A percentile compares a stretch with the other conserved stretches of the same genome.
Evolutionary conservation across 768 basidiomycete genomes (phyloP).

Genomic region (Lactifluus hygrophoroides): DNA sequence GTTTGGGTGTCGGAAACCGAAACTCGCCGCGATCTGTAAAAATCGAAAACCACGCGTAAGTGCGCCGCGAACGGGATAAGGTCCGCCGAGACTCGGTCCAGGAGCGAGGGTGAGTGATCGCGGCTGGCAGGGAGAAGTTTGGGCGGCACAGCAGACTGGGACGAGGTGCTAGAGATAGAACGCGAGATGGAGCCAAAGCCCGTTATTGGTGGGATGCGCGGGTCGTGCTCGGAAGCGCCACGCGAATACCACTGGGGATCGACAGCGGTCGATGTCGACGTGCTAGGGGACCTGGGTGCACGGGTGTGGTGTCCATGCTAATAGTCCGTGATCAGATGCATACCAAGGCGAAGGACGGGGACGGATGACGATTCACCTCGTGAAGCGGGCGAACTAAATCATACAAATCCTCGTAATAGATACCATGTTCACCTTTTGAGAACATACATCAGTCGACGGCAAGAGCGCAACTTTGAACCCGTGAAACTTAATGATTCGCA

Average conservation of each 20-base stretch:
- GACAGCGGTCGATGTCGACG: background rate
- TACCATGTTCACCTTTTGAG: slow-evolving; percentile 43
- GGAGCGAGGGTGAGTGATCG: background rate
- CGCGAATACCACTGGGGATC: background rate
- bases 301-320: background rate
- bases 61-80: background rate
- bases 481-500: slow-evolving; percentile 17
- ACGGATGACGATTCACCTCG: slow-evolving; percentile 32
- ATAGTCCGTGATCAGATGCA: background rate
- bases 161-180: background rate
- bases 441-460: background rate
- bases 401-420: slow-evolving; percentile 57
- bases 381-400: slow-evolving; percentile 49
- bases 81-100: background rate
- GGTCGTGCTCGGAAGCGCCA: background rate
- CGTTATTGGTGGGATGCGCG: background rate
- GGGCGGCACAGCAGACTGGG: background rate
- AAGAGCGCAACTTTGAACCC: no score
- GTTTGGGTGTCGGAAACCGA: no score
- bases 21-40: background rate
- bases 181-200: background rate
- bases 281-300: no score
- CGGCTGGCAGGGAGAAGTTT: background rate
- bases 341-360: no score
- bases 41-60: background rate